These are phyloP conservation scores for Aspergillus neotritici DNA, from an alignment of 2,329 filamentous ascomycete species.

Conservation along the genomic window DNA sequence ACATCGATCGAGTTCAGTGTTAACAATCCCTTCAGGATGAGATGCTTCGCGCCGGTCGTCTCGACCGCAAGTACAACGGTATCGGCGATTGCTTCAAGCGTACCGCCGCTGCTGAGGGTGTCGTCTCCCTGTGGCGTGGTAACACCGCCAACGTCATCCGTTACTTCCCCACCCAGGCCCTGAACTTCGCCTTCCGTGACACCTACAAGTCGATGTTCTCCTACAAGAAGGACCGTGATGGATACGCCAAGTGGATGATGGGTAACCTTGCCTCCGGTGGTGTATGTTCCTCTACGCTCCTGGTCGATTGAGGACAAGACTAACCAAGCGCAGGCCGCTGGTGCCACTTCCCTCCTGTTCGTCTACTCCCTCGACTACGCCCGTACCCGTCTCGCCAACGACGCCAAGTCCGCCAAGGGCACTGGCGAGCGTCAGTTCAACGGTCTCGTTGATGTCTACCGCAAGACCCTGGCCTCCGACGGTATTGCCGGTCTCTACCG, in stretches of 20 bases:
- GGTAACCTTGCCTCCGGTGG: conserved; percentile 99
- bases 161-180: conserved; percentile 99
- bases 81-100: conserved; percentile 94
- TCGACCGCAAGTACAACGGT: conserved; percentile 92
- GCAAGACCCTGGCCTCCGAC: conserved; percentile 98
- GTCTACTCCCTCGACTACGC: conserved; percentile 99
- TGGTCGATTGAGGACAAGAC: conserved; percentile 3
- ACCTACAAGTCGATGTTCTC: conserved; percentile 99
- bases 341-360: conserved; percentile 99
- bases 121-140: conserved; percentile 95
- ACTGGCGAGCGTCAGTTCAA: conserved; percentile 99
- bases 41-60: conserved; percentile 98
- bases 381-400: conserved; percentile 99
- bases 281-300: conserved; percentile 57
- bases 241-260: conserved; percentile 97
- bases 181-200: conserved; percentile 99
- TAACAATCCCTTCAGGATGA: conserved; percentile 66
- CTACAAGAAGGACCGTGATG: conserved; percentile 99
- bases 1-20: neutral
- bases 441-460: conserved; percentile 98
- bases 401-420: conserved; percentile 93
- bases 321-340: conserved; percentile 61
- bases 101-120: conserved; percentile 84
- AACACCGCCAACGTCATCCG: conserved; percentile 99
- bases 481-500: conserved; percentile 99